phyloP scores from a whole-genome alignment of 2,329 filamentous ascomycete species.

The Colletotrichum spaethianum region DNA sequence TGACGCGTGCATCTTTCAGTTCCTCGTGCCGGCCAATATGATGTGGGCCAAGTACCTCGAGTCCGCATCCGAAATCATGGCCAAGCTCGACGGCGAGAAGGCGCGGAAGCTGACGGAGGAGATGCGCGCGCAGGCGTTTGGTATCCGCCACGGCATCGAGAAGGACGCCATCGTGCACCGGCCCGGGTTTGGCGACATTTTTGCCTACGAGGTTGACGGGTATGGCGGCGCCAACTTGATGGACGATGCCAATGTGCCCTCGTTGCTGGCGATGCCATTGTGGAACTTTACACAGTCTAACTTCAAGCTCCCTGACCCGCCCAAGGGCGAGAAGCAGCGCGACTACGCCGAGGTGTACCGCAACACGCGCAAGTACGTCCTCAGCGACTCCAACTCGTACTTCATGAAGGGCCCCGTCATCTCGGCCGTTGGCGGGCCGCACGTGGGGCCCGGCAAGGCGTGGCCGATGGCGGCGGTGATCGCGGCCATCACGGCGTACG shows the following conservation, averaged over 20 bases:
- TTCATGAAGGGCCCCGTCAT: slow-evolving; percentile 78
- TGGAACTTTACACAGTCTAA: slow-evolving; percentile 64
- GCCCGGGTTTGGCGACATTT: slow-evolving; percentile 74
- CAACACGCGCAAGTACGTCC: slow-evolving; percentile 84
- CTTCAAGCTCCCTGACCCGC: slow-evolving; percentile 23
- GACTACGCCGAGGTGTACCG: slow-evolving; percentile 77
- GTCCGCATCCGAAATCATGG: slow-evolving; percentile 62
- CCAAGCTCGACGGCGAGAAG: slow-evolving; percentile 58
- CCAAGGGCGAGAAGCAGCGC: slow-evolving; percentile 51
- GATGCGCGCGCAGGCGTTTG: slow-evolving; percentile 72
- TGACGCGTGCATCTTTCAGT: slow-evolving; percentile 86
- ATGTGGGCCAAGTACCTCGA: slow-evolving; percentile 79
- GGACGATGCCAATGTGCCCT: slow-evolving; percentile 82
- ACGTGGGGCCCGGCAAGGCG: slow-evolving; percentile 72
- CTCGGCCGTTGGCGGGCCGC: slow-evolving; percentile 78
- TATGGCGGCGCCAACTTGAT: slow-evolving; percentile 77
- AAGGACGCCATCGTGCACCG: slow-evolving; percentile 76
- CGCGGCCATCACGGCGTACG: slow-evolving; percentile 63
- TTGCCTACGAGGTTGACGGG: slow-evolving; percentile 84
- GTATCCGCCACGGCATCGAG: slow-evolving; percentile 78
- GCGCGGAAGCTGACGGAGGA: slow-evolving; percentile 60
- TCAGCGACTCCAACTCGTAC: slow-evolving; percentile 84
- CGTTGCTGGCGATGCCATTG: slow-evolving; percentile 75
- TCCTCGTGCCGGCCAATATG: slow-evolving; percentile 92
- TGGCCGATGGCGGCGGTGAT: slow-evolving; percentile 72